Base-by-base conservation (phyloP, 768 basidiomycete species). In the Suillus luteus region DNA sequence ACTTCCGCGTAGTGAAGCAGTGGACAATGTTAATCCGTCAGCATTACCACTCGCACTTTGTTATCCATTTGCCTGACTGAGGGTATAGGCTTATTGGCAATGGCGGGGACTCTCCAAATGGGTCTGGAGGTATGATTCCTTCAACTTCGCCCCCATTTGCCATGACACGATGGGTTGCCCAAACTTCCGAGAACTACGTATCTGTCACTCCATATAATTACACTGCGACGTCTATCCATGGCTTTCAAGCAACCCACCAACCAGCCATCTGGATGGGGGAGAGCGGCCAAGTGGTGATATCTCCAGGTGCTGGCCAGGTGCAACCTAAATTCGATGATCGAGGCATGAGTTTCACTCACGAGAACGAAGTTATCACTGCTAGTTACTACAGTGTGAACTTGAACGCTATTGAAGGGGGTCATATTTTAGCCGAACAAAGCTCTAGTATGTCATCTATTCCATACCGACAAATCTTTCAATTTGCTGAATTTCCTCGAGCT, bases 261-360 rank as follows among this genome's bases (percentile, higher is more conserved):
- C 91, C 92, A 12, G 92, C 92, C 0, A 93, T 94, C 43, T 93
- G 91, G 92, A 93, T 94, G 91, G 92, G 89, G 2, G 90, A 91
- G 68, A 90, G 86, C 65, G 90, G 83, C 0, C 83, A 84, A 55
- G 83, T 87, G 3, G 79, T 83, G 5, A 78, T 92, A 31, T 80
- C 82, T 35, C 89, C 90, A 12, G 89, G 90, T 7, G 73, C 74
- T 9, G 82, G 83, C 19, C 62, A 70, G 4, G 77, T 91, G 1
- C 80, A 81, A 46, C 76, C 81, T 10, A 78, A 78, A 5, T 90
- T 92, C 64, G 85, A 86, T 49, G 75, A 84, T 52, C 80, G 90
- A 10, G 87, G 86, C 1, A 77, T 91, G 74, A 65, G 63, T 1
- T 85, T 86, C 68, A 80, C 74, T 24, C 79, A 84, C 61, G 80